Conservation (phyloP, 495 filamentous ascomycete genomes). For the Penicillium waksmanii region DNA sequence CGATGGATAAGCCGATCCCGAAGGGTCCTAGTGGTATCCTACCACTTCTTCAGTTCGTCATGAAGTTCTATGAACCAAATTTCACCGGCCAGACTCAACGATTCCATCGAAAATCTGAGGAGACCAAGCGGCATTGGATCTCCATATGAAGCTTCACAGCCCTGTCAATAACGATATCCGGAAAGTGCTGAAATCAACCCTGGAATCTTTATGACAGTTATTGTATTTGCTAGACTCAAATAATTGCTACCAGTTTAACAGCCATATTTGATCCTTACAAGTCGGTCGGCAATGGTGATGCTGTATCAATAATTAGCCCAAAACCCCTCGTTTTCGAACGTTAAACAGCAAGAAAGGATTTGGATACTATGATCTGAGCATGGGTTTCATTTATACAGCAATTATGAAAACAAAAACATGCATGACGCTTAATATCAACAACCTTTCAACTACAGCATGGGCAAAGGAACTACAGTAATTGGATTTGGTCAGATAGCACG, state of each 20-base stretch:
- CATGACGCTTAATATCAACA: neutral
- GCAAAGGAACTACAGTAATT: neutral
- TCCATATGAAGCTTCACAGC: neutral
- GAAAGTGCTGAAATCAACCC: neutral
- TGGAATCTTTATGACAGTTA: neutral
- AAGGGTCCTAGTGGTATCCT: no score
- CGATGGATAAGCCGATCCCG: no score
- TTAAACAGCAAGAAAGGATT: neutral
- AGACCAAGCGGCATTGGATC: neutral
- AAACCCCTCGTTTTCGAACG: neutral
- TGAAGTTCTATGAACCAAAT: neutral
- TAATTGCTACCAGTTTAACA: neutral
- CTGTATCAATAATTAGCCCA: neutral
- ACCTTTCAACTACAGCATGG: neutral
- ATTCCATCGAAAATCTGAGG: neutral
- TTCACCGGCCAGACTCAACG: neutral
- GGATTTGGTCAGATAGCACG: neutral
- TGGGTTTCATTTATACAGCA: neutral
- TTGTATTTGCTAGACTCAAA: neutral
- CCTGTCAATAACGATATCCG: neutral
- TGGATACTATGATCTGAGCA: neutral
- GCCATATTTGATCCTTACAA: neutral
- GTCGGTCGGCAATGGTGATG: neutral
- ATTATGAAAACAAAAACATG: neutral
- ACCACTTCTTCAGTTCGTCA: no score